A percentile compares a stretch with the other conserved stretches of the same genome.
These are phyloP conservation scores for Medicago truncatula DNA, from an alignment of 306 rosid species.

Conservation along the genomic window MtrunA17r5.0-ANR NC_053043.1:2681001-2681500, in stretches of 20 bases:
- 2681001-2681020: too few species aligned
- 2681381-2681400: slow-evolving; percentile 60
- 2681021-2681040: too few species aligned
- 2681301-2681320: slow-evolving; percentile 54
- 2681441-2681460: slow-evolving; percentile 58
- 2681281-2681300: slow-evolving; percentile 66
- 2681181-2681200: background rate
- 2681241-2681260: slow-evolving; percentile 54
- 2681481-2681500: slow-evolving; percentile 23
- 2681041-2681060: too few species aligned
- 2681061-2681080: too few species aligned
- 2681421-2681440: slow-evolving; percentile 48
- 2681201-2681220: slow-evolving; percentile 67
- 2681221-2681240: slow-evolving; percentile 60
- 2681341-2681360: slow-evolving; percentile 54
- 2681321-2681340: slow-evolving; percentile 52
- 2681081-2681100: too few species aligned
- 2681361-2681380: slow-evolving; percentile 62
- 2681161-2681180: background rate
- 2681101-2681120: too few species aligned
- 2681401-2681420: slow-evolving; percentile 63
- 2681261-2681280: slow-evolving; percentile 44
- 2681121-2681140: too few species aligned
- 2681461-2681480: slow-evolving; percentile 39
- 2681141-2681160: background rate